Evolutionary conservation across 1,284 basidiomycete species (phyloP).

Genomic region (Trametes polyzona): DNA sequence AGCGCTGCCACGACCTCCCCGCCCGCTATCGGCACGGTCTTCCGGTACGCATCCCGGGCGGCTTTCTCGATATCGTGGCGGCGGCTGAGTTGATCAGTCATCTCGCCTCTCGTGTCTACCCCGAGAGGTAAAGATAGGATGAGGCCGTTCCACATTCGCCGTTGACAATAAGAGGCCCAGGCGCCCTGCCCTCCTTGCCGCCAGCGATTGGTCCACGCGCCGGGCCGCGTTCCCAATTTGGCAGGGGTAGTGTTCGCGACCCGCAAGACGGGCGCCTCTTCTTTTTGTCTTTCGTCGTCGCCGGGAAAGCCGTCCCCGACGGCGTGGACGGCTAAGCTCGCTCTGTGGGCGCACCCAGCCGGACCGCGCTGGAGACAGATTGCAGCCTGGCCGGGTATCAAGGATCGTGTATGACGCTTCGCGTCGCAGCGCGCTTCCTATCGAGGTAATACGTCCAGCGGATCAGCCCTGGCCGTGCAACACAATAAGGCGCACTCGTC

Average conservation of each 20-base stretch:
- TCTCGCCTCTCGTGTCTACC: neutral
- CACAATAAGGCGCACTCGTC: conserved; percentile 4
- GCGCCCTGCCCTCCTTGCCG: neutral
- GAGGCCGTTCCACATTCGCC: neutral
- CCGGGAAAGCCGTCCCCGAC: conserved; percentile 15
- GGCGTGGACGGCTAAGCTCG: conserved; percentile 13
- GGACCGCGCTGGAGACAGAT: neutral
- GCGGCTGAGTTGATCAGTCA: neutral
- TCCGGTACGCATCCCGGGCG: neutral
- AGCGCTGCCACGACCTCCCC: neutral
- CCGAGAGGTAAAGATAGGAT: conserved; percentile 12
- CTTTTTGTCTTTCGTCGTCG: conserved; percentile 18
- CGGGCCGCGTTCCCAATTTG: conserved; percentile 8
- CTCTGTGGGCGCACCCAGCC: neutral
- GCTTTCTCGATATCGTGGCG: neutral
- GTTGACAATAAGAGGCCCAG: conserved; percentile 19
- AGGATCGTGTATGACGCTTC: neutral
- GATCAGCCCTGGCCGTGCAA: conserved; percentile 9
- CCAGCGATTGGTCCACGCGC: conserved; percentile 1
- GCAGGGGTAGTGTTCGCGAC: conserved; percentile 21
- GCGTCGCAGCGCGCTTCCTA: neutral
- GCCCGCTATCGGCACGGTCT: neutral
- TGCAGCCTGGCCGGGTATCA: conserved; percentile 1
- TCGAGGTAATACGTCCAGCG: neutral
- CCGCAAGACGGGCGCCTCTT: conserved; percentile 14